Percentiles rank a stretch among this genome's conserved stretches.
These are phyloP conservation scores for Termitomyces eurrhizus DNA, from an alignment of 768 basidiomycete genomes.

Conservation along the genomic window DNA sequence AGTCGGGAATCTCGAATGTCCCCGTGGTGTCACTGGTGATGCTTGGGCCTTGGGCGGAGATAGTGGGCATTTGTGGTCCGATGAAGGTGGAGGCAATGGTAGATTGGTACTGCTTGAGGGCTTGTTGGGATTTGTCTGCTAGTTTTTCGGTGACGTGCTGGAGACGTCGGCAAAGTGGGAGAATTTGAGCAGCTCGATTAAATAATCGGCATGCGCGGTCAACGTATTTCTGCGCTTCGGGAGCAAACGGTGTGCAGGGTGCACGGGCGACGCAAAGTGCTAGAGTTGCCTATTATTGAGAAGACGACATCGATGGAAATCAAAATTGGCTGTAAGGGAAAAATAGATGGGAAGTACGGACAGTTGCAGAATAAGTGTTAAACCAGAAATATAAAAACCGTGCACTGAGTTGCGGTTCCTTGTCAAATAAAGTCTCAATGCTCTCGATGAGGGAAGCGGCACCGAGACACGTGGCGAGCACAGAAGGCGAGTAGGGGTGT, in stretches of 20 bases:
- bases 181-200: slow-evolving; percentile 49
- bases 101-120: slow-evolving; percentile 34
- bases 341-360: slow-evolving; percentile 29
- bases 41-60: background rate
- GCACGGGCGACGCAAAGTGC: slow-evolving; percentile 62
- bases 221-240: slow-evolving; percentile 57
- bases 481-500: slow-evolving; percentile 65
- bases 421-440: slow-evolving; percentile 50
- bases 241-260: slow-evolving; percentile 53
- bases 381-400: slow-evolving; percentile 75
- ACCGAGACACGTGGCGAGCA: slow-evolving; percentile 63
- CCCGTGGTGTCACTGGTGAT: background rate
- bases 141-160: slow-evolving; percentile 36
- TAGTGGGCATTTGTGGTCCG: background rate
- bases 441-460: slow-evolving; percentile 55
- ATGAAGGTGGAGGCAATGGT: slow-evolving; percentile 2
- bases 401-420: slow-evolving; percentile 57
- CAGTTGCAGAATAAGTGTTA: slow-evolving; percentile 68
- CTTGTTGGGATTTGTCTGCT: slow-evolving; percentile 44
- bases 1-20: slow-evolving; percentile 19
- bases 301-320: background rate
- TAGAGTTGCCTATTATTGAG: slow-evolving; percentile 47
- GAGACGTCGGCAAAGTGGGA: slow-evolving; percentile 57
- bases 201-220: slow-evolving; percentile 58
- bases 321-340: background rate